Evolutionary conservation across 1,139 yeast species (phyloP), one percentile per base, ranked within the genome.

Genomic region (Meyerozyma sp.): DNA sequence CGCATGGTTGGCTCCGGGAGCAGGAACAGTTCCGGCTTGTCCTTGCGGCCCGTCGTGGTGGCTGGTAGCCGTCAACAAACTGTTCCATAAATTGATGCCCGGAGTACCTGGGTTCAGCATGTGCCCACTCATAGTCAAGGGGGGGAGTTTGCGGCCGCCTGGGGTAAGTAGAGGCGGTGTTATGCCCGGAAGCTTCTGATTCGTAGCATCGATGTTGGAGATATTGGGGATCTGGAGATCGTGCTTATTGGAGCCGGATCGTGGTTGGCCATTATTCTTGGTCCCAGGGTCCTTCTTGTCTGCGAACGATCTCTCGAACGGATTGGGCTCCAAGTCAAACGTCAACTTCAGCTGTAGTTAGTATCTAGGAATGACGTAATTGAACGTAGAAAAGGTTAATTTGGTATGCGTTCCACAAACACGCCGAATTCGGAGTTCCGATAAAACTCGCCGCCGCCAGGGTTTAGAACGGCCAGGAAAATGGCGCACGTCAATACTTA

Each of bases 291-390:
- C 36, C 28, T 69, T 75, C 44, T 80, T 82, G 30, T 68, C 55
- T 29, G 96, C 97, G 67, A 93, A 93, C 40, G 96, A 88, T 61
- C 85, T 84, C 63, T 93, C 98, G 58, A 93, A 93, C 2, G 98
- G 98, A 58, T 93, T 93, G 4, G 94, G 96, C 61, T 93, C 99
- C 50, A 90, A 69, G 49, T 85, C 94, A 58, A 88, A 80, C 36
- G 76, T 65, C n/a, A 75, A 66, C 52, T 68, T 69, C 62, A 59
- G 68, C 73, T 69, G 54, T 8, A 39, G 23, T 32, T 25, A 36
- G 64, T 62, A 58, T 58, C 58, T 52, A 39, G 37, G 27, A 42
- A 51, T 49, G 56, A 47, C 52, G 54, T 53, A 48, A 49, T 51
- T 26, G 35, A 29, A 44, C 38, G 21, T 27, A 27, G 29, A 27